Percentiles rank a stretch among this genome's conserved stretches.
Evolutionary conservation across 2,329 filamentous ascomycete species (phyloP).

Genomic region (Colletotrichum sp.): DNA sequence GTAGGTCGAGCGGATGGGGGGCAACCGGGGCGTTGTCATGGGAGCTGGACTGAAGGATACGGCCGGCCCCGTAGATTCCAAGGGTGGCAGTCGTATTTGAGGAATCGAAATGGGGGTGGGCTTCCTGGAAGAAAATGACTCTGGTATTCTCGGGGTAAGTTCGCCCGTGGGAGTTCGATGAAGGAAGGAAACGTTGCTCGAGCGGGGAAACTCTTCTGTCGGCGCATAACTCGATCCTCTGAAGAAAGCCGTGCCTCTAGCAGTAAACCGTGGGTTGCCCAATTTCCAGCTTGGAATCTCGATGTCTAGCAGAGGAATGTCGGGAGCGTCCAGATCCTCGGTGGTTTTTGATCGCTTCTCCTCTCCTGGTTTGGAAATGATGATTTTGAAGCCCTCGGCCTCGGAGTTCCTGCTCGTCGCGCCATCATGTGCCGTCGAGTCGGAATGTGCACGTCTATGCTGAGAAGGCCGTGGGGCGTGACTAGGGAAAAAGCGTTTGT

Average conservation of each 20-base stretch:
- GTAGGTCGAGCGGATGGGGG: slow-evolving; percentile 51
- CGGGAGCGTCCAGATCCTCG: slow-evolving; percentile 54
- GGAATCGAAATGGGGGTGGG: slow-evolving; percentile 43
- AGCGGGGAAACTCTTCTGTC: slow-evolving; percentile 69
- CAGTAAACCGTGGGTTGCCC: slow-evolving; percentile 81
- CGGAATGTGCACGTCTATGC: slow-evolving; percentile 73
- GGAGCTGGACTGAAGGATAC: slow-evolving; percentile 14
- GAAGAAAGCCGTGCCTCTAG: slow-evolving; percentile 76
- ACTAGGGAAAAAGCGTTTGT: slow-evolving; percentile 37
- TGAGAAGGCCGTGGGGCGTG: slow-evolving; percentile 29
- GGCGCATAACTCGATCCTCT: slow-evolving; percentile 83
- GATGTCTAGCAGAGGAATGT: slow-evolving; percentile 68
- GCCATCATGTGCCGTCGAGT: slow-evolving; percentile 76
- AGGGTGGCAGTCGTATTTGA: slow-evolving; percentile 32
- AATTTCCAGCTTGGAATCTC: slow-evolving; percentile 85
- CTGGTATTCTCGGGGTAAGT: slow-evolving; percentile 32
- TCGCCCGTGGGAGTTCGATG: slow-evolving; percentile 40
- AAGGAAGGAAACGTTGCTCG: slow-evolving; percentile 61
- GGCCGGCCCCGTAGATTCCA: slow-evolving; percentile 25
- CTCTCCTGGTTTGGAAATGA: slow-evolving; percentile 75
- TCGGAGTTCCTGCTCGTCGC: slow-evolving; percentile 57
- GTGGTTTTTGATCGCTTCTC: slow-evolving; percentile 66
- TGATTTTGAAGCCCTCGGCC: slow-evolving; percentile 75
- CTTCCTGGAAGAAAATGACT: slow-evolving; percentile 34
- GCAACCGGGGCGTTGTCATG: slow-evolving; percentile 40